These are phyloP conservation scores for Fusarium xyrophilum DNA, from an alignment of 2,329 filamentous ascomycete genomes.

Conservation along the genomic window DNA sequence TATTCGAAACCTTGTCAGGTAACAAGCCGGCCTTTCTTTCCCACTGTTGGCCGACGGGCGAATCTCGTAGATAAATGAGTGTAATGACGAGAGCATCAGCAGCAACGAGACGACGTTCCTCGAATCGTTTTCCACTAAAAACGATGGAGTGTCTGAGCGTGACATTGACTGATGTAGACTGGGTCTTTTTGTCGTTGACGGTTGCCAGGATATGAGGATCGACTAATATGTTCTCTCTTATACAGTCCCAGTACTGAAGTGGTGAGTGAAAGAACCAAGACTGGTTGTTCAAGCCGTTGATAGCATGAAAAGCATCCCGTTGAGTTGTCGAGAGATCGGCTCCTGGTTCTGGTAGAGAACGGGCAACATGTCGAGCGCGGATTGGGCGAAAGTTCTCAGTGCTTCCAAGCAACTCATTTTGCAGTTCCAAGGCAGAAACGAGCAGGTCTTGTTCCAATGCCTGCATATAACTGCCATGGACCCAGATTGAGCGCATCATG, in stretches of 20 bases:
- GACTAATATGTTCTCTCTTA: constrained; percentile 59
- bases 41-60: constrained; percentile 71
- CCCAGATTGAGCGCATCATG: constrained; percentile 83
- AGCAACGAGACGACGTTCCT: constrained; percentile 69
- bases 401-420: constrained; percentile 71
- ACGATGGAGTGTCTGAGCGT: constrained; percentile 80
- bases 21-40: constrained; percentile 64
- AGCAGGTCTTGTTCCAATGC: constrained; percentile 72
- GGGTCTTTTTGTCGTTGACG: constrained; percentile 69
- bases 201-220: constrained; percentile 72
- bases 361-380: constrained; percentile 41
- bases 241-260: constrained; percentile 80
- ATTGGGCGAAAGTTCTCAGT: constrained; percentile 64
- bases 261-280: constrained; percentile 86
- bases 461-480: constrained; percentile 81
- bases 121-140: constrained; percentile 81
- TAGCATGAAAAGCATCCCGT: constrained; percentile 64
- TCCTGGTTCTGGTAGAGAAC: constrained; percentile 41
- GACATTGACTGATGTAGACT: constrained; percentile 72
- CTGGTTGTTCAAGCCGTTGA: constrained; percentile 65
- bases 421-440: constrained; percentile 70
- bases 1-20: constrained; percentile 54
- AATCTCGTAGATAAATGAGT: constrained; percentile 71
- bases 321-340: constrained; percentile 52
- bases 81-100: constrained; percentile 82